These are phyloP conservation scores for Theobroma grandiflorum DNA, from an alignment of 441 rosid genomes.

Conservation along the genomic window DNA sequence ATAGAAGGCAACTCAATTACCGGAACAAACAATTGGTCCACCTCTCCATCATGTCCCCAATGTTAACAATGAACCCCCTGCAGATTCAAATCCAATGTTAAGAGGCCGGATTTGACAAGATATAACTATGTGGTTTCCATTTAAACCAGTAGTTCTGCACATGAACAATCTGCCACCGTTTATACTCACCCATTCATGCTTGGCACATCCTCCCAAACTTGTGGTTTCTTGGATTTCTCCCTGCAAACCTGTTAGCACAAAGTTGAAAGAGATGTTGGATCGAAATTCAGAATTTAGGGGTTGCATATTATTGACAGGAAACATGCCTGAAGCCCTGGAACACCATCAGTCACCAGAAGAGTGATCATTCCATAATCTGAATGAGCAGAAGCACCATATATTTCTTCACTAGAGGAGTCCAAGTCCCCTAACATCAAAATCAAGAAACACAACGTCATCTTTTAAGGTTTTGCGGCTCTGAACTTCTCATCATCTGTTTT, in stretches of 20 bases:
- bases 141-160: slow-evolving; percentile 18
- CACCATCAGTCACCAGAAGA: slow-evolving; percentile 76
- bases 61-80: slow-evolving; percentile 79
- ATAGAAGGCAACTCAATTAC: slow-evolving; percentile 37
- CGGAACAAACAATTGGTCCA: slow-evolving; percentile 86
- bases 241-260: slow-evolving; percentile 64
- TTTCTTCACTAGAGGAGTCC: slow-evolving; percentile 44
- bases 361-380: slow-evolving; percentile 90
- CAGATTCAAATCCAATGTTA: slow-evolving; percentile 26
- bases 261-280: slow-evolving; percentile 10
- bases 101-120: neutral
- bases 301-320: slow-evolving; percentile 11
- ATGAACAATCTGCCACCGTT: slow-evolving; percentile 12
- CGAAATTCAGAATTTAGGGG: neutral
- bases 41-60: slow-evolving; percentile 93
- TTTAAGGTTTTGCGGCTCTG: neutral
- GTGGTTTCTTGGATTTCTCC: slow-evolving; percentile 65
- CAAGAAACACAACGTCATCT: neutral
- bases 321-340: slow-evolving; percentile 87
- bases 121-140: neutral
- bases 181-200: slow-evolving; percentile 64
- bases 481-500: neutral
- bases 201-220: slow-evolving; percentile 74
- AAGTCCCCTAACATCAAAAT: slow-evolving; percentile 49
- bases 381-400: slow-evolving; percentile 86